Base-by-base conservation (phyloP, 164 flowering plant species). In the Vitis cinerea region DNA sequence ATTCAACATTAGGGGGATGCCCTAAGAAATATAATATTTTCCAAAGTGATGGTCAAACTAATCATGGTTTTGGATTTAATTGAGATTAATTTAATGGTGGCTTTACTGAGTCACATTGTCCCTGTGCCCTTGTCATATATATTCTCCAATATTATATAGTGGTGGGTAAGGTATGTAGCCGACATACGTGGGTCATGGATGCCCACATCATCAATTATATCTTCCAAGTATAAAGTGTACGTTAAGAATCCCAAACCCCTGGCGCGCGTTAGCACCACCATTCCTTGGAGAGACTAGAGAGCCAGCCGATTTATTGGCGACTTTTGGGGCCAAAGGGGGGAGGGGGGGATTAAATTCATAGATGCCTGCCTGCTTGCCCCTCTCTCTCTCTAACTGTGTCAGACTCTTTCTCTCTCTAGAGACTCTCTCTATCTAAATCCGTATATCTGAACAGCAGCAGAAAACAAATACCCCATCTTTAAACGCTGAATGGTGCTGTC, bases 401-500 rank as follows among this genome's bases (percentile, higher is more conserved):
- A 9, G 13, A 10, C 61, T 67, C 72, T 51, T 72, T 55, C 59
- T 70, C 51, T 54, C 59, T 64, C 60, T 68, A 60, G 47, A 4
- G 9, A 29, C 48, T 6, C 56, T 67, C 56, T 9, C 55, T 50
- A 19, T 65, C 50, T 13, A 47, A 15, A 55, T 71, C 75, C 71
- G 73, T 71, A 74, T 62, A 12, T 30, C 65, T 68, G 71, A 44
- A 29, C 61, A 14, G 63, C 30, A 27, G 70, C 62, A 54, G 69
- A 17, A 66, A 74, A 73, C 74, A 78, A 70, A 68, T 62, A 55
- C 72, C 61, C 59, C 67, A 16, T 76, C 82, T 80, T 79, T 81
- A 75, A 81, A 65, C 77, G 65, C 76, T 69, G 71, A 69, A 71
- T 65, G 84, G 86, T 71, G 80, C 63, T 14, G 88, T 83, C 88